These are phyloP conservation scores for Penicillium verrucosum DNA, from an alignment of 2,329 filamentous ascomycete species.

Conservation along the genomic window DNA sequence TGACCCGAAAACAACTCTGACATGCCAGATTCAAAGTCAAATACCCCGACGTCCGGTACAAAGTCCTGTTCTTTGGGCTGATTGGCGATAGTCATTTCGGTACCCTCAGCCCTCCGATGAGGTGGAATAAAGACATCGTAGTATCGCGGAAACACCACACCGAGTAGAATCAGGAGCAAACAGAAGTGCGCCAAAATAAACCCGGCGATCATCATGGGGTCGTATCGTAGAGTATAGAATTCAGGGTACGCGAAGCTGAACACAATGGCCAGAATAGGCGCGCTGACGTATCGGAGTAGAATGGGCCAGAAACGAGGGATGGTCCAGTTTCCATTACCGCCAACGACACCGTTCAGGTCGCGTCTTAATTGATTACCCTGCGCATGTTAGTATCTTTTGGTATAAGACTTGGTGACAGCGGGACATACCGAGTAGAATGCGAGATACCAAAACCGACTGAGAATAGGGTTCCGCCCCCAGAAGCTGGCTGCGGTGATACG, in stretches of 20 bases:
- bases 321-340: constrained; percentile 54
- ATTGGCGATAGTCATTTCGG: not conserved
- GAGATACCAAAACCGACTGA: constrained; percentile 52
- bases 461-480: constrained; percentile 40
- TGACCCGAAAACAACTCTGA: not conserved
- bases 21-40: not conserved
- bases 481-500: constrained; percentile 41
- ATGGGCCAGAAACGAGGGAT: constrained; percentile 53
- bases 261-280: constrained; percentile 51
- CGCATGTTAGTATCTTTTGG: not conserved
- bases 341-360: constrained; percentile 56
- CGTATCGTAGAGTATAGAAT: constrained; percentile 49
- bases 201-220: constrained; percentile 52
- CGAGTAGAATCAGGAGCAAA: constrained; percentile 48
- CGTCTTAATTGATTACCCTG: constrained; percentile 56
- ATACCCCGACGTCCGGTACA: not conserved
- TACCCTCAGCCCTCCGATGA: constrained; percentile 47
- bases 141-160: constrained; percentile 54
- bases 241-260: constrained; percentile 53
- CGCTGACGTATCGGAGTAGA: constrained; percentile 51
- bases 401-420: no score
- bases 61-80: not conserved
- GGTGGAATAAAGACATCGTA: constrained; percentile 53
- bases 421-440: constrained; percentile 56
- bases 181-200: constrained; percentile 50